Base-by-base conservation (phyloP, 495 filamentous ascomycete species). In the Neurospora tetraspora region DNA sequence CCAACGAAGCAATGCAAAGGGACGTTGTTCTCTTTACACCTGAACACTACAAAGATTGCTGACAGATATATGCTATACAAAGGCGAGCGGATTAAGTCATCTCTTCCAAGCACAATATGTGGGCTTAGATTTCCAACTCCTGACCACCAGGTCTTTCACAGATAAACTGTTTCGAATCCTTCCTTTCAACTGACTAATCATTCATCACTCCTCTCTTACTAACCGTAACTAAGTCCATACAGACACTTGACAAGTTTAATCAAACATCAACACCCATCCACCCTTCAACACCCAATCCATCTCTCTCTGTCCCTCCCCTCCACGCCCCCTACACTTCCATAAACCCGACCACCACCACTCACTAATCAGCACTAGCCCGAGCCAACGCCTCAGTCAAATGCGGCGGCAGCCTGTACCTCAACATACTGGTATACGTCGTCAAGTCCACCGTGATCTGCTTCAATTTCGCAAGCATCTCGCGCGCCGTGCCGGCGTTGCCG, bases 361-460 rank as follows among this genome's bases (percentile, higher is more conserved):
- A 36, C 70, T 80, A 88, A 71, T 96, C 93, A 68, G 90, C 88
- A 43, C 90, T 92, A 37, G 90, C 92, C 77, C 88, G 85, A 73
- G 92, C 93, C 77, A 98, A 81, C 69, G 88, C 91, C 83, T 97
- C 94, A 82, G 93, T 93, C 42, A 97, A 86, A 70, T 86, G 82
- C 39, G 83, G 84, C 71, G 87, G 87, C 80, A 98, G 85, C 73
- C 94, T 90, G 81, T 97, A 99, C 79, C 93, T 90, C 76, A 99
- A 88, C 86, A 97, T 90, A 37, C 96, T 94, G 16, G 95, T 95
- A 83, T 97, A 99, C 40, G 96, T 90, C 86, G 95, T 96, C 71
- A 97, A 80, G 82, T 97, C 96, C 77, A 92, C 91, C 69, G 90
- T 93, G 78, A 89, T 91, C 76, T 90, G 87, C 80, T 91, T 88